phyloP scores from a whole-genome alignment of 1,284 basidiomycete species.

The Ceratobasidium sp. region DNA sequence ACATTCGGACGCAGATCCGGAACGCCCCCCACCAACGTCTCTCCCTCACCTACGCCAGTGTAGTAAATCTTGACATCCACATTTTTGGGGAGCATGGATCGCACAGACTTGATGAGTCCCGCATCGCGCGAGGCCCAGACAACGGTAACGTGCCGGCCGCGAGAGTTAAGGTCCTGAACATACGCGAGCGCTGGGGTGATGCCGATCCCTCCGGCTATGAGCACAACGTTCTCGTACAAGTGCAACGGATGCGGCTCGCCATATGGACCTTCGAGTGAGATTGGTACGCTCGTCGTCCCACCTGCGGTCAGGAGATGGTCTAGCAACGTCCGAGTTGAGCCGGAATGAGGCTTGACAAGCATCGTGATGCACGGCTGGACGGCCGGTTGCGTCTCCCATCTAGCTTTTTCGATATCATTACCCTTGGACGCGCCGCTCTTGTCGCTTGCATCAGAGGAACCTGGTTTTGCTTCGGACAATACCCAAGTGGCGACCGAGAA shows the following conservation, averaged over 20 bases:
- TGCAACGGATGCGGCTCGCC: conserved; percentile 28
- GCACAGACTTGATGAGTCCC: conserved; percentile 8
- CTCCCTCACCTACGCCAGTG: neutral
- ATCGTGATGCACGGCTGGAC: conserved; percentile 28
- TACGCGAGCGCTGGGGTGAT: conserved; percentile 23
- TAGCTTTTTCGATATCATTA: conserved; percentile 15
- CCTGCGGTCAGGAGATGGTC: neutral
- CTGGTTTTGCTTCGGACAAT: neutral
- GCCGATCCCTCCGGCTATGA: conserved; percentile 38
- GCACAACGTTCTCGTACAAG: conserved; percentile 27
- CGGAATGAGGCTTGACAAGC: conserved; percentile 11
- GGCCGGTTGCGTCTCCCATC: neutral
- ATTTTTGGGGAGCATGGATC: neutral
- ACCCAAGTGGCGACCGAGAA: conserved; percentile 34
- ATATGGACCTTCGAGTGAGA: conserved; percentile 38
- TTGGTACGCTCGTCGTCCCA: neutral
- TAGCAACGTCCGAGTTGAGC: neutral
- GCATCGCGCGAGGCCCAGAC: conserved; percentile 36
- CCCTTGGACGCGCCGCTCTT: neutral
- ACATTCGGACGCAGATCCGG: neutral
- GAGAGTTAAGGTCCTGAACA: neutral
- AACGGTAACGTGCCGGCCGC: conserved; percentile 3
- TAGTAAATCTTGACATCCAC: conserved; percentile 28
- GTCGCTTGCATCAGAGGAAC: neutral
- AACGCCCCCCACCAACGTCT: neutral